A percentile compares a stretch with the other conserved stretches of the same genome.
These are phyloP conservation scores for Coriolopsis trogii DNA, from an alignment of 1,284 basidiomycete genomes.

Conservation along the genomic window DNA sequence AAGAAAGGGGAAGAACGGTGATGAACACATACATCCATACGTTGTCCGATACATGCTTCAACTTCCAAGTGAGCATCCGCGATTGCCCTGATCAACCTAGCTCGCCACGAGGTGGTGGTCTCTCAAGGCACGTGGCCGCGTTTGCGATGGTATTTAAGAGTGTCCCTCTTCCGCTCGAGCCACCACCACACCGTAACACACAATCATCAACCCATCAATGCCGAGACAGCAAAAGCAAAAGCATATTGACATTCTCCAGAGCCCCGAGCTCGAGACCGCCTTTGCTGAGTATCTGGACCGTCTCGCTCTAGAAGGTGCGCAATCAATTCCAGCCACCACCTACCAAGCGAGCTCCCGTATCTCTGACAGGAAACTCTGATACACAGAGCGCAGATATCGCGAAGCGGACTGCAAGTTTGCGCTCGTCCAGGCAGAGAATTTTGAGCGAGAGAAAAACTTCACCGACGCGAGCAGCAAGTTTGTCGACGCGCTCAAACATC, in stretches of 20 bases:
- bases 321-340: background rate
- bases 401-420: slow-evolving; percentile 14
- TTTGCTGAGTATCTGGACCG: slow-evolving; percentile 5
- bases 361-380: background rate
- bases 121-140: too few relatives aligned
- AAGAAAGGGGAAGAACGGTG: too few relatives aligned
- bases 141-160: too few relatives aligned
- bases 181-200: too few relatives aligned
- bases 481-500: slow-evolving; percentile 8
- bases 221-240: too few relatives aligned
- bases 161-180: too few relatives aligned
- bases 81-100: too few relatives aligned
- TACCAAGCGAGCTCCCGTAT: background rate
- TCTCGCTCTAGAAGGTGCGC: slow-evolving; percentile 4
- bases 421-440: slow-evolving; percentile 6
- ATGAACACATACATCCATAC: too few relatives aligned
- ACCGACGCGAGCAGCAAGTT: slow-evolving; percentile 9
- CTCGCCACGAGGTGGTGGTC: too few relatives aligned
- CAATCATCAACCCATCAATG: too few relatives aligned
- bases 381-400: slow-evolving; percentile 8
- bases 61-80: too few relatives aligned
- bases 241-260: slow-evolving; percentile 12
- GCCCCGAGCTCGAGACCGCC: slow-evolving; percentile 6
- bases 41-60: too few relatives aligned
- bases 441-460: slow-evolving; percentile 9